Base-by-base conservation (phyloP, 2,329 filamentous ascomycete species). In the Ascochyta rabiei region DNA sequence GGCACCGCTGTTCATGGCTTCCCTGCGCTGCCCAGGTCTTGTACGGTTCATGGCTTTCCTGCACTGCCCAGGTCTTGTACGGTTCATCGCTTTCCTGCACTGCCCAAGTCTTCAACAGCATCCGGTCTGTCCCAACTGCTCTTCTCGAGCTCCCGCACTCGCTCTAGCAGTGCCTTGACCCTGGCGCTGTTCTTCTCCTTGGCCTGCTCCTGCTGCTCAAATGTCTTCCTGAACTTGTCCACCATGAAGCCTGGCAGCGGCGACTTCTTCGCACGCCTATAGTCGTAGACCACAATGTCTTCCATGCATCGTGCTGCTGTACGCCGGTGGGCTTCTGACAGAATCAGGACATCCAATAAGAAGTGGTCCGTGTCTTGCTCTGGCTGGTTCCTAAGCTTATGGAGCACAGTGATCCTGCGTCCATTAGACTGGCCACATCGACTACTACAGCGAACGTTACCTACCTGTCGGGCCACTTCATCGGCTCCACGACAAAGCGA, bases 271-370 rank as follows among this genome's bases (percentile, higher is more conserved):
- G 77, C 83, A 23, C 75, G 71, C 26, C 72, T 77, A 72, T 91
- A 91, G 76, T 96, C 89, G 75, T 95, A 96, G 0, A 91, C 80
- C 9, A 90, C 88, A 53, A 91, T 85, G 62, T 93, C 89, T 75
- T 97, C 93, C 24, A 85, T 80, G 52, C 89, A 89, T 38, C 87
- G 80, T 3, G 92, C 91, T 8, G 90, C 89, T 13, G 86, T 80
- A 18, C 92, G 82, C 66, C 87, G 86, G 66, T 90, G 86, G 34
- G 80, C 79, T 72, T 96, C 90, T 0, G 91, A 96, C 15, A 96
- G 71, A 44, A 96, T 85, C 56, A 87, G 62, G 4, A 84, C 84
- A 57, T 87, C 82, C 19, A 86, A 76, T 48, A 84, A 73, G 59
- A 93, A 83, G 18, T 83, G 82, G 54, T 82, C 81, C 6, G 77